Evolutionary conservation across 2,329 filamentous ascomycete genomes (phyloP).

Genomic region (Alternaria dauci): DNA sequence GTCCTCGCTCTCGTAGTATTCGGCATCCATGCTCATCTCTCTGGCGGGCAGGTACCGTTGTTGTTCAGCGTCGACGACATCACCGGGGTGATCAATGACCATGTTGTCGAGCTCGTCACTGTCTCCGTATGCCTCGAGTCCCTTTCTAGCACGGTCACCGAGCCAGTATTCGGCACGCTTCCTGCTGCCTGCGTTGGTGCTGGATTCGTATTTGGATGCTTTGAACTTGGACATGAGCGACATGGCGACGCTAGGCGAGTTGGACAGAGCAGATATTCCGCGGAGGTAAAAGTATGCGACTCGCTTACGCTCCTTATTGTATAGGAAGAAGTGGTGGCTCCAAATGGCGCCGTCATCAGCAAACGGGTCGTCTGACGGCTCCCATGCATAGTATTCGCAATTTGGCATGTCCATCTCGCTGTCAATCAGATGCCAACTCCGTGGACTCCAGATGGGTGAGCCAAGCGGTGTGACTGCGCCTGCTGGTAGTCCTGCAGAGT

Average conservation of each 20-base stretch:
- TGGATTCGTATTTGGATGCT: constrained; percentile 57
- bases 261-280: constrained; percentile 80
- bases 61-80: constrained; percentile 50
- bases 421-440: constrained; percentile 92
- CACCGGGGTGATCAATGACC: constrained; percentile 50
- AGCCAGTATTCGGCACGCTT: constrained; percentile 93
- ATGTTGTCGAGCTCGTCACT: constrained; percentile 56
- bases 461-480: constrained; percentile 59
- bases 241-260: constrained; percentile 60
- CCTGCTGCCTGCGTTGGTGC: constrained; percentile 66
- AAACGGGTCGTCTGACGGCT: constrained; percentile 88
- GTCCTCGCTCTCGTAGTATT: constrained; percentile 43
- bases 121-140: constrained; percentile 54
- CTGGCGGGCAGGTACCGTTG: constrained; percentile 48
- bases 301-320: constrained; percentile 89
- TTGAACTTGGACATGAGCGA: constrained; percentile 50
- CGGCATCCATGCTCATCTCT: constrained; percentile 43
- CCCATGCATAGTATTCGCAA: constrained; percentile 89
- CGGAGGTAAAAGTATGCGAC: constrained; percentile 94
- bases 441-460: constrained; percentile 79
- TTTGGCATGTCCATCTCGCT: constrained; percentile 92
- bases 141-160: constrained; percentile 67
- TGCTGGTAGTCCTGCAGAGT: constrained; percentile 52
- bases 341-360: constrained; percentile 94
- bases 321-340: constrained; percentile 97